Evolutionary conservation across 139 green algal species (phyloP).

Genomic region (Zygnema circumcarinatum): DNA sequence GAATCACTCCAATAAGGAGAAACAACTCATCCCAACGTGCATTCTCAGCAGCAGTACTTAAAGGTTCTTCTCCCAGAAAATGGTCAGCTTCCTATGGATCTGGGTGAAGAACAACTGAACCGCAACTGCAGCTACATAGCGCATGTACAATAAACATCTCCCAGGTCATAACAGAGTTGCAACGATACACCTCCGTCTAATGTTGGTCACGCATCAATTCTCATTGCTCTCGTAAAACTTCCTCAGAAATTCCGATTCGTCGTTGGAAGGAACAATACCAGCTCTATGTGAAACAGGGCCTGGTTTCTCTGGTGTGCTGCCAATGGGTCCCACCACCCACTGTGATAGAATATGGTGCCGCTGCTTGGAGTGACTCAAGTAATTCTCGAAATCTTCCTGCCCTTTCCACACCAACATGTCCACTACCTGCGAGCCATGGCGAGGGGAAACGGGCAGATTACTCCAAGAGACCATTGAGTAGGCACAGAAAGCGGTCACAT

Average conservation of each 20-base stretch:
- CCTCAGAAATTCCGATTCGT: slow-evolving; percentile 43
- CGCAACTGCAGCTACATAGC: too few species aligned
- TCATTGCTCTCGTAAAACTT: slow-evolving; percentile 59
- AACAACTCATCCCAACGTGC: too few species aligned
- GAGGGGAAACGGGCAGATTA: too few species aligned
- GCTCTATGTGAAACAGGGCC: not conserved
- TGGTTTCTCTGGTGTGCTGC: not conserved
- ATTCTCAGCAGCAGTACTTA: too few species aligned
- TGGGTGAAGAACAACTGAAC: too few species aligned
- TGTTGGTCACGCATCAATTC: slow-evolving; percentile 6
- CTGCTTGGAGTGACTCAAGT: slow-evolving; percentile 58
- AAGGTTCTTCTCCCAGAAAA: too few species aligned
- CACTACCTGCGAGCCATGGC: slow-evolving; percentile 39
- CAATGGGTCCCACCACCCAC: slow-evolving; percentile 33
- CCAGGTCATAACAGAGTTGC: not conserved
- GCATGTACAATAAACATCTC: not conserved
- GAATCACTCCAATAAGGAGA: too few species aligned
- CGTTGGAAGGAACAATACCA: slow-evolving; percentile 14
- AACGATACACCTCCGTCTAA: too few species aligned
- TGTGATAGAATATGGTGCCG: slow-evolving; percentile 57
- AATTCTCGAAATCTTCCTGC: slow-evolving; percentile 58
- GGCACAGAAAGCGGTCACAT: too few species aligned
- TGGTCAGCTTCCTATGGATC: too few species aligned
- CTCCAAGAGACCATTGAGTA: too few species aligned
- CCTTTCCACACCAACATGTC: slow-evolving; percentile 62